Conservation (phyloP, 805 yeast species). For the Schwanniomyces polymorphus region DNA sequence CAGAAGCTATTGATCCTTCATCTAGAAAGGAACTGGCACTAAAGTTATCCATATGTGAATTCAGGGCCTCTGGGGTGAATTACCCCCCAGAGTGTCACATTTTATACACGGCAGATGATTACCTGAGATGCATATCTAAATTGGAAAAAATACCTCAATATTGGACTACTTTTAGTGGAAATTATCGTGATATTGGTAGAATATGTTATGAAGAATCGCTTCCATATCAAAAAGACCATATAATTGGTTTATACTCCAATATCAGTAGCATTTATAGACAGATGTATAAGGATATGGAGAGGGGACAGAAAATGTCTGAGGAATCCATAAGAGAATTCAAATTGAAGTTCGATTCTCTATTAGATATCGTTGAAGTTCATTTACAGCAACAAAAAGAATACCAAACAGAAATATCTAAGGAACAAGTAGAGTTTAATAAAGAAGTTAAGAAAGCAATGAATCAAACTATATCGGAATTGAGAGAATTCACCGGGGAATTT, state of each 20-base stretch:
- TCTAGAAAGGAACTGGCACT: conserved; percentile 42
- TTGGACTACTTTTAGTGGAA: conserved; percentile 76
- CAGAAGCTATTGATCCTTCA: conserved; percentile 34
- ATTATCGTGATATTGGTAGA: conserved; percentile 52
- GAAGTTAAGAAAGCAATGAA: conserved; percentile 3
- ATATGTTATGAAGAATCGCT: conserved; percentile 54
- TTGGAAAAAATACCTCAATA: conserved; percentile 52
- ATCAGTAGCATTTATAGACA: conserved; percentile 33
- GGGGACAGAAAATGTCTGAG: conserved; percentile 4
- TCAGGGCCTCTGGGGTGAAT: conserved; percentile 43
- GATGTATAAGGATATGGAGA: conserved; percentile 7
- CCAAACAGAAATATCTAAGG: conserved; percentile 7
- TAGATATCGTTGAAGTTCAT: conserved; percentile 1
- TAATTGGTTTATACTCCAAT: conserved; percentile 46
- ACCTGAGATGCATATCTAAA: conserved; percentile 37
- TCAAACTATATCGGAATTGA: background rate
- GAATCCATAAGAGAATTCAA: conserved; percentile 1
- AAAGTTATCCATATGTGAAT: conserved; percentile 54
- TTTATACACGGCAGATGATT: conserved; percentile 9
- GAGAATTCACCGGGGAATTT: conserved; percentile 1
- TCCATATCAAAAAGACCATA: conserved; percentile 53
- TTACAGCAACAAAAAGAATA: conserved; percentile 2
- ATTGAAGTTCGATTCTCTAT: conserved; percentile 4
- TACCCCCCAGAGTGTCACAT: conserved; percentile 29
- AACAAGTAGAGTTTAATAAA: conserved; percentile 2